Evolutionary conservation across 179 eudicot species (phyloP), one percentile per base, ranked within the genome.

Genomic region (Sideroxylon spinosum): DNA sequence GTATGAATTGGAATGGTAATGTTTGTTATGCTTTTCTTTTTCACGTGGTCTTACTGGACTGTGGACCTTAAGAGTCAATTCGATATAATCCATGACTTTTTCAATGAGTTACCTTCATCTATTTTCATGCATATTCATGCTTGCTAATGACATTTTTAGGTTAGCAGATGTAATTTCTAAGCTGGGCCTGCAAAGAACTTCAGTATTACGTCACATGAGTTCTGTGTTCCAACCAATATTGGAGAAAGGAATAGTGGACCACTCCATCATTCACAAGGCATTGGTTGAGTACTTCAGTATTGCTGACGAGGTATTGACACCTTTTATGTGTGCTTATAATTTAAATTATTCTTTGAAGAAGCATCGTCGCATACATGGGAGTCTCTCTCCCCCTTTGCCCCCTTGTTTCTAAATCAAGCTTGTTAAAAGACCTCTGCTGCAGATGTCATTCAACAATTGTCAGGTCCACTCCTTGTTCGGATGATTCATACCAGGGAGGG

Each of bases 161-260:
- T 84, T 96, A 80, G 84, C 86, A 44, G 99, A 94, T 79, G 85
- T 96, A 63, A 96, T 96, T 63, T 74, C 91, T 28, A 94, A 89
- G 83, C 80, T 96, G 59, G 88, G 89, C 73, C 85, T 96, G 72
- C 90, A 86, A 81, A 96, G 88, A 85, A 70, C 86, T 64, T 88
- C 92, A 50, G 97, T 94, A 60, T 52, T 87, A 75, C 90, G 91
- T 65, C 97, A 96, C 83, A 94, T 96, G 99, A 77, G 84, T 76
- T 70, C 85, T 67, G 89, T 89, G 49, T 81, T 96, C 62, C 94
- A 89, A 85, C 92, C 99, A 69, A 90, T 96, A 74, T 73, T 94
- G 81, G 99, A 94, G 87, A 94, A 96, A 81, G 97, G 97, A 76
- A 96, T 96, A 68, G 89, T 96, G 75, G 99, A 96, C 82, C 99